Conservation (phyloP, 2,329 filamentous ascomycete species). For the Atkinsonella texensis region DNA sequence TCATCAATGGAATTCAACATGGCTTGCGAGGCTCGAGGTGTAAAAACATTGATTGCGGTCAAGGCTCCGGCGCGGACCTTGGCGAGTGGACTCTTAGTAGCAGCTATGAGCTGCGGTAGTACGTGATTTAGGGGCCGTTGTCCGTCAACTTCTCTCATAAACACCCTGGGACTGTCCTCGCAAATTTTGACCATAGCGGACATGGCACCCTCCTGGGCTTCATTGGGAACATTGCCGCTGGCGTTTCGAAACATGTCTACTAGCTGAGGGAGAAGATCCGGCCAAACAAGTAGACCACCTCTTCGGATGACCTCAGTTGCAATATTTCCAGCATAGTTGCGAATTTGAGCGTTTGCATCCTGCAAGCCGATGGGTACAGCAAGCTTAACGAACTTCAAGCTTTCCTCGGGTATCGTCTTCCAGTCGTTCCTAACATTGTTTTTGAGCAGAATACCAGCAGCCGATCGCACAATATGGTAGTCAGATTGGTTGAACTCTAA, state of each 20-base stretch:
- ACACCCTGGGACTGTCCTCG: slow-evolving; percentile 80
- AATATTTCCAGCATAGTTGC: slow-evolving; percentile 82
- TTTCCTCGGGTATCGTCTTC: slow-evolving; percentile 62
- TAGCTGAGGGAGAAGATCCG: slow-evolving; percentile 75
- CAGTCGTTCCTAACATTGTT: slow-evolving; percentile 74
- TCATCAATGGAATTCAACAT: slow-evolving; percentile 70
- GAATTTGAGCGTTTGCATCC: slow-evolving; percentile 70
- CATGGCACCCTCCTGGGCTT: slow-evolving; percentile 88
- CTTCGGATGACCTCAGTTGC: slow-evolving; percentile 83
- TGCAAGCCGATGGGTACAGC: slow-evolving; percentile 68
- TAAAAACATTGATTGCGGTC: slow-evolving; percentile 82
- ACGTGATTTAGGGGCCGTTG: slow-evolving; percentile 80
- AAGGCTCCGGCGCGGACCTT: slow-evolving; percentile 74
- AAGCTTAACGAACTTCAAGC: slow-evolving; percentile 65
- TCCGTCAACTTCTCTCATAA: slow-evolving; percentile 80
- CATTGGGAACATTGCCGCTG: slow-evolving; percentile 50
- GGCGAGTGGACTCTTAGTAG: slow-evolving; percentile 62
- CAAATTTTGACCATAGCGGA: slow-evolving; percentile 88
- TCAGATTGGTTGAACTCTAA: slow-evolving; percentile 47
- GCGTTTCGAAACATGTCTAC: slow-evolving; percentile 66
- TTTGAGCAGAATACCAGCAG: slow-evolving; percentile 89
- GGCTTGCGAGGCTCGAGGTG: slow-evolving; percentile 71
- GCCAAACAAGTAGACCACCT: slow-evolving; percentile 82
- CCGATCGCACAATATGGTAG: slow-evolving; percentile 68
- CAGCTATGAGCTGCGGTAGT: slow-evolving; percentile 80